Evolutionary conservation across 208 protist species (phyloP).

Genomic region (Balamuthia mandrillaris): DNA sequence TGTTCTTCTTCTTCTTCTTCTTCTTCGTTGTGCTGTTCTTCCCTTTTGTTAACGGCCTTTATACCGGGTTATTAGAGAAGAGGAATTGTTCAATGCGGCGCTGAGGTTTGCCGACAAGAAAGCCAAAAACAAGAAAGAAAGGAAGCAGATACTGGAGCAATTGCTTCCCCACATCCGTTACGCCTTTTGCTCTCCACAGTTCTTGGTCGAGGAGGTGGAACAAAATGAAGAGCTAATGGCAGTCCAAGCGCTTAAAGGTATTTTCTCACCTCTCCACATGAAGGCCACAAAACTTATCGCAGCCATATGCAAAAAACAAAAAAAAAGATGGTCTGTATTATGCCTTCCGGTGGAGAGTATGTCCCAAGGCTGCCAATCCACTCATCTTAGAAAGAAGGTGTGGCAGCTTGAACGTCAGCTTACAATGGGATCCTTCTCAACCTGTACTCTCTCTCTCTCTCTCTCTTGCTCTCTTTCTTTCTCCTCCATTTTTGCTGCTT

Average conservation of each 20-base stretch:
- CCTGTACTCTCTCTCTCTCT: too few species aligned
- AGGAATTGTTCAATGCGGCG: constrained; percentile 13
- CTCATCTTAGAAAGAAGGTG: not conserved
- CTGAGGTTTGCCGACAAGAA: constrained; percentile 13
- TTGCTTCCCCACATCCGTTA: constrained; percentile 15
- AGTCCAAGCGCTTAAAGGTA: not conserved
- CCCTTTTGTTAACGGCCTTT: too few species aligned
- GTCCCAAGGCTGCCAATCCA: not conserved
- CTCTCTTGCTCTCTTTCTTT: too few species aligned
- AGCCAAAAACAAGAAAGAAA: not conserved
- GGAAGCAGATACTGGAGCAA: not conserved
- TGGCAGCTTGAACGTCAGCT: constrained; percentile 16
- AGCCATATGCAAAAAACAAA: not conserved
- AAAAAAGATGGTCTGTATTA: not conserved
- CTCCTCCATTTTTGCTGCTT: too few species aligned
- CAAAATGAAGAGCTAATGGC: constrained; percentile 2
- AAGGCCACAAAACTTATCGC: not conserved
- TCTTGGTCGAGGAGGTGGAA: constrained; percentile 25
- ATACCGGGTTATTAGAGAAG: not conserved
- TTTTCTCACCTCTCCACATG: not conserved
- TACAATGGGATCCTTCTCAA: constrained; percentile 14
- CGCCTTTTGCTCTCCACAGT: constrained; percentile 9
- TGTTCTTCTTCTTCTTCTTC: too few species aligned
- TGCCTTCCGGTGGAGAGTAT: not conserved
- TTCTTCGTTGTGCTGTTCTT: too few species aligned